phyloP scores from a whole-genome alignment of 495 filamentous ascomycete genomes.

The Beverwykella pulmonaria region DNA sequence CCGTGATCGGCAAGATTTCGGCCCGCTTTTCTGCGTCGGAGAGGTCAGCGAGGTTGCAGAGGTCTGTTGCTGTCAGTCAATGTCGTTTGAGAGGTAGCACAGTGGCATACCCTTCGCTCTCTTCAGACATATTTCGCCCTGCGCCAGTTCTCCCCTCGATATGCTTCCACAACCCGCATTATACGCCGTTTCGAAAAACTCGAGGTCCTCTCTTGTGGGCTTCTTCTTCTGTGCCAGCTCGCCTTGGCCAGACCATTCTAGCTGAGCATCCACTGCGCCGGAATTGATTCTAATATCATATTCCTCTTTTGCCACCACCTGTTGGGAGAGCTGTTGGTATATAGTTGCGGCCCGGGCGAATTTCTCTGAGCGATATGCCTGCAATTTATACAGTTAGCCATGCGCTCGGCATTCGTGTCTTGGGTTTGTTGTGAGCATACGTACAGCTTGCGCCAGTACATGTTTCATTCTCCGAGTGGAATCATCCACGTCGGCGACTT shows the following conservation, averaged over 20 bases:
- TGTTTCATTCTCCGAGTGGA: conserved; percentile 69
- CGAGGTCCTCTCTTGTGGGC: conserved; percentile 72
- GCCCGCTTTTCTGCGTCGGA: conserved; percentile 78
- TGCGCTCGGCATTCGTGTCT: background rate
- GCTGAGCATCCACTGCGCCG: conserved; percentile 77
- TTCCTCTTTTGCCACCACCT: conserved; percentile 64
- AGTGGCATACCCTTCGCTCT: conserved; percentile 65
- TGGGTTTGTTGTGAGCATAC: conserved; percentile 35
- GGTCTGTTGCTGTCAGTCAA: conserved; percentile 51
- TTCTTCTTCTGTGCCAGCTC: conserved; percentile 58
- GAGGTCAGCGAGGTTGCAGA: conserved; percentile 85
- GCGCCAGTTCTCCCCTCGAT: conserved; percentile 72
- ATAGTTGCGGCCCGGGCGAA: conserved; percentile 71
- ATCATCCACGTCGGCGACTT: conserved; percentile 54
- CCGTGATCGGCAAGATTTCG: conserved; percentile 81
- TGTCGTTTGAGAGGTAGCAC: background rate
- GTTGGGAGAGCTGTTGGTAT: conserved; percentile 64
- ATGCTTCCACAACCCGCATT: conserved; percentile 89
- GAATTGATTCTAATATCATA: conserved; percentile 87
- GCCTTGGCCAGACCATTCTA: conserved; percentile 75
- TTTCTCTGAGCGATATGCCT: conserved; percentile 81
- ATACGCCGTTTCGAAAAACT: conserved; percentile 91
- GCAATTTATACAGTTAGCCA: conserved; percentile 25
- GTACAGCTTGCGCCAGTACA: conserved; percentile 82
- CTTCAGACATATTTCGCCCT: conserved; percentile 78